A percentile compares a stretch with the other conserved stretches of the same genome.
phyloP scores from a whole-genome alignment of 1,284 basidiomycete genomes.

The Apiotrichum porosum region DNA sequence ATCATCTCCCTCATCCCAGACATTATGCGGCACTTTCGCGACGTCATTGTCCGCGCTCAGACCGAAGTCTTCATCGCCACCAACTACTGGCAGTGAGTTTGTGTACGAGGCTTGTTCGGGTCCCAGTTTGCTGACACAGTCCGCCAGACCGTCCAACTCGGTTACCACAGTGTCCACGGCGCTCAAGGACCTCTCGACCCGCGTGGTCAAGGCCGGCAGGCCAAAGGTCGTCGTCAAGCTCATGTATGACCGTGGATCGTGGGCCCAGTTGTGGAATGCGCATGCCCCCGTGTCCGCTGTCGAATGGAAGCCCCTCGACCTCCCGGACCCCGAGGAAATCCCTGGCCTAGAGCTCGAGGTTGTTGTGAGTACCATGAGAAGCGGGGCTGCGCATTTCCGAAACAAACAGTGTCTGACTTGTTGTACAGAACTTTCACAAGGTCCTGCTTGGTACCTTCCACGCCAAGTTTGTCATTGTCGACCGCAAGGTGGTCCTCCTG shows the following conservation, averaged over 20 bases:
- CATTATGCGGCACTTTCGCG: constrained; percentile 57
- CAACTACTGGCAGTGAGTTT: constrained; percentile 55
- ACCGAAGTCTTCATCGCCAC: constrained; percentile 60
- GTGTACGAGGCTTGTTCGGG: neutral
- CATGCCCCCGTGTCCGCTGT: constrained; percentile 56
- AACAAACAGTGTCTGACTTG: constrained; percentile 19
- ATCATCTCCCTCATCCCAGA: constrained; percentile 56
- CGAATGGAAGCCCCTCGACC: constrained; percentile 56
- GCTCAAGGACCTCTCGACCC: constrained; percentile 56
- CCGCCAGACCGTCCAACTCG: constrained; percentile 53
- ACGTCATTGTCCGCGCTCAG: constrained; percentile 56
- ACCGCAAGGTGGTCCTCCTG: constrained; percentile 65
- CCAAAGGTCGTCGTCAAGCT: constrained; percentile 57
- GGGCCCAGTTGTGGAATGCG: constrained; percentile 55
- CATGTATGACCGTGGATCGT: constrained; percentile 64
- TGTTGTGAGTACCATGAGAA: constrained; percentile 48
- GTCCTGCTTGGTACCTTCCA: constrained; percentile 70
- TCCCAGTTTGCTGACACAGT: neutral
- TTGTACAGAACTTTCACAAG: constrained; percentile 50
- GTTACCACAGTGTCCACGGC: constrained; percentile 56
- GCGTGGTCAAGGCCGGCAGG: constrained; percentile 51
- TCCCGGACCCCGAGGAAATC: constrained; percentile 59
- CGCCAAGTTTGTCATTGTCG: constrained; percentile 69
- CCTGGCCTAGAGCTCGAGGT: constrained; percentile 62
- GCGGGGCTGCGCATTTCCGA: constrained; percentile 50